Base-by-base conservation (phyloP, 441 rosid species). In the Bocquillonia castaneifolia region DNA sequence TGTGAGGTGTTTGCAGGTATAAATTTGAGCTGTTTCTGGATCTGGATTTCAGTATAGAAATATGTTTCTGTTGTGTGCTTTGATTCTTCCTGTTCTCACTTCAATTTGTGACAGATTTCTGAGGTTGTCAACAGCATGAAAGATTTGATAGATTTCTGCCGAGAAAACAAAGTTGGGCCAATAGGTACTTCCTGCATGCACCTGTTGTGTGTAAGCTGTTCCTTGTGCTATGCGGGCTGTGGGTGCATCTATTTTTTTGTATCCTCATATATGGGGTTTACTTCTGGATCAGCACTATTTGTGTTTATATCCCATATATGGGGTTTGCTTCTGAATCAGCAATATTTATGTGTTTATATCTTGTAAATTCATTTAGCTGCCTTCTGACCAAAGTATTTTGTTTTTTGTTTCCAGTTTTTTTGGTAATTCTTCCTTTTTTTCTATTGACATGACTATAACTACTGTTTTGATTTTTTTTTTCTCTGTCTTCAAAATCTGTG, bases 121-220 rank as follows among this genome's bases (percentile, higher is more conserved):
- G 99, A 95, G 90, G 99, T 95, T 79, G 98, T 95, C 74, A 88
- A 80, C 77, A 89, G 98, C 88, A 95, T 95, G 99, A 95, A 92
- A 86, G 99, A 95, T 81, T 80, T 95, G 77, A 84, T 95, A 63
- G 91, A 83, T 79, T 84, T 92, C 83, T 95, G 94, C 68, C 84
- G 76, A 59, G 95, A 95, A 72, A 79, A 80, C 63, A 88, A 90
- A 83, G 85, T 69, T 71, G 99, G 98, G 74, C 97, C 99, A 1
- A 83, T 95, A 29, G 99, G 99, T 94, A 84, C 76, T 26, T 68
- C 36, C 53, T 18, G 47, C 52, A 37, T n/a, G 56, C 23, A 26
- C 70, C 37, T 63, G 28, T 23, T 68, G 39, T 37, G 12, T 12
- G 3, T 67, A 20, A 20, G 31, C 18, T 48, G 60, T 74, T 31